phyloP scores from a whole-genome alignment of 1,139 yeast species.

The Arxiozyma telluris region DNA sequence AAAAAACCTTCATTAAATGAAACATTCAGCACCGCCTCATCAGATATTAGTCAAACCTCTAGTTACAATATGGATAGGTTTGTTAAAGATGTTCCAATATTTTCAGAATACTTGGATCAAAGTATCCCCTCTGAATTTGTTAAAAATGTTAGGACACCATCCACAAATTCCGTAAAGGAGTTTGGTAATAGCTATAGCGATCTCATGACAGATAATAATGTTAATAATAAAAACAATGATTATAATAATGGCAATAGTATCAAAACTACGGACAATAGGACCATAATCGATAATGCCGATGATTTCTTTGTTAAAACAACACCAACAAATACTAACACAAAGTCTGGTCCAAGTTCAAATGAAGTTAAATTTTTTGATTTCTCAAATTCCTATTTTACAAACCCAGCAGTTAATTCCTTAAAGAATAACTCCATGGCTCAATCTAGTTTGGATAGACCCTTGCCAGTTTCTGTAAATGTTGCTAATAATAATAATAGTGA shows the following conservation, averaged over 20 bases:
- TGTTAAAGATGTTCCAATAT: conserved; percentile 2
- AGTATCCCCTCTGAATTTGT: neutral
- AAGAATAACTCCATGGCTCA: neutral
- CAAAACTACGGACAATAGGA: neutral
- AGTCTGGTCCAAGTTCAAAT: conserved; percentile 4
- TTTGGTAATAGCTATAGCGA: neutral
- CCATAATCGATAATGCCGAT: neutral
- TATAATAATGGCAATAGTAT: neutral
- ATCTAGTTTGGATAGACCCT: neutral
- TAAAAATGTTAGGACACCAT: neutral
- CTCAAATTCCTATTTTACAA: neutral
- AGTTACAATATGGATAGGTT: conserved; percentile 4
- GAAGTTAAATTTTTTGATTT: conserved; percentile 3
- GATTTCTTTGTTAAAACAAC: conserved; percentile 4
- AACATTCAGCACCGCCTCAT: neutral
- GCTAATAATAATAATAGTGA: neutral
- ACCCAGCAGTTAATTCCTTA: neutral
- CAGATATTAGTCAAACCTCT: neutral
- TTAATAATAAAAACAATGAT: neutral
- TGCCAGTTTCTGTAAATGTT: neutral
- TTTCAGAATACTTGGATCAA: neutral
- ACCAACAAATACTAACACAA: neutral
- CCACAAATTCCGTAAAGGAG: neutral
- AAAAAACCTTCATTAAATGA: neutral
- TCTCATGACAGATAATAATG: neutral